Conservation (phyloP, 2,329 filamentous ascomycete genomes). For the Fusarium agapanthi region DNA sequence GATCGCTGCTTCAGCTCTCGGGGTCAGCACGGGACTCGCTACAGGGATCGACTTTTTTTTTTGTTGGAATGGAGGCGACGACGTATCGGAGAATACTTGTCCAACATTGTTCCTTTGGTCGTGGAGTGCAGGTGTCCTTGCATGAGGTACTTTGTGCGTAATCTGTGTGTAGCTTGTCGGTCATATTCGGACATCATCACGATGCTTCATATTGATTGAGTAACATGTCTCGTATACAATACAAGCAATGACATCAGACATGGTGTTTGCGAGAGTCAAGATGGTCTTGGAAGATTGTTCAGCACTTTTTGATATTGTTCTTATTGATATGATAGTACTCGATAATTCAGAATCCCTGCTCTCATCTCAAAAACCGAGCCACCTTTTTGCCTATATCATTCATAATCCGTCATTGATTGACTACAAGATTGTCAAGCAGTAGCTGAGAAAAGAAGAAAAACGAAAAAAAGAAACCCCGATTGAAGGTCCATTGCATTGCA, state of each 20-base stretch:
- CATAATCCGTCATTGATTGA: slow-evolving; percentile 24
- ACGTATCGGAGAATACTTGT: not conserved
- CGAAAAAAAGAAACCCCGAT: not conserved
- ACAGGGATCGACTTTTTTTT: not conserved
- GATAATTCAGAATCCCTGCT: slow-evolving; percentile 1
- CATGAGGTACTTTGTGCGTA: not conserved
- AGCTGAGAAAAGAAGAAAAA: slow-evolving; percentile 7
- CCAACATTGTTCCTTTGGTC: not conserved
- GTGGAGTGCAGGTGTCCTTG: not conserved
- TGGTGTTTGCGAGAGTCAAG: not conserved
- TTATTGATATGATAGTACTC: not conserved
- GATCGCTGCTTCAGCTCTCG: slow-evolving; percentile 24
- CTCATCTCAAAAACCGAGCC: not conserved
- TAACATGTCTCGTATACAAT: not conserved
- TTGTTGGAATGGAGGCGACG: not conserved
- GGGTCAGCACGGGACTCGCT: not conserved
- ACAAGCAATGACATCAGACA: not conserved
- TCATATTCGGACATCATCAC: not conserved
- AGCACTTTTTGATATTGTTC: slow-evolving; percentile 10
- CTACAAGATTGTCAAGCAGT: not conserved
- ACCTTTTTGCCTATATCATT: slow-evolving; percentile 21
- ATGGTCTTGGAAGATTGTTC: not conserved
- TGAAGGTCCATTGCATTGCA: not conserved
- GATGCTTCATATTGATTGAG: not conserved
- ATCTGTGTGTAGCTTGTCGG: not conserved